These are phyloP conservation scores for Eimeria falciformis DNA, from an alignment of 169 alveolate species.

Conservation along the genomic window DNA sequence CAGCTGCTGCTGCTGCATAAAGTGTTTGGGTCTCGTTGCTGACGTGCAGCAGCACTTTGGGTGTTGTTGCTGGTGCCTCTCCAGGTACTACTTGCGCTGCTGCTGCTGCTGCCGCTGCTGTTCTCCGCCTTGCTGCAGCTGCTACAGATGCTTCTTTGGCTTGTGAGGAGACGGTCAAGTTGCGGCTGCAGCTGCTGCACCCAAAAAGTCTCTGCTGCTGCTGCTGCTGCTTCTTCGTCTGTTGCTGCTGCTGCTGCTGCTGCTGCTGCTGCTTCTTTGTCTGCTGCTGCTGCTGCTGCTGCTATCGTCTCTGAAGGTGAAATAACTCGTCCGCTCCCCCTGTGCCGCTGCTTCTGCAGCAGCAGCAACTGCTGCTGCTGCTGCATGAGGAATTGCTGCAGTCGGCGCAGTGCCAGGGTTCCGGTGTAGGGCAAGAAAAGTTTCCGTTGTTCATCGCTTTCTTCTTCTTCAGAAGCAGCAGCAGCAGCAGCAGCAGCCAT, in stretches of 20 bases:
- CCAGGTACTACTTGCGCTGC: neutral
- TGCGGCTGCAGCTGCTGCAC: conserved; percentile 31
- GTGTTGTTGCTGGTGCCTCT: conserved; percentile 20
- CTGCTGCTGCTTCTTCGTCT: neutral
- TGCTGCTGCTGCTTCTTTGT: neutral
- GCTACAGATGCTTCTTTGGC: neutral
- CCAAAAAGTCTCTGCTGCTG: conserved; percentile 22
- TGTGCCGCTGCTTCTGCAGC: neutral
- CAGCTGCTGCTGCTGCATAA: neutral
- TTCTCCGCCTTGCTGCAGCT: neutral
- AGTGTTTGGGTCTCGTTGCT: no score
- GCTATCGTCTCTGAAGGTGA: neutral
- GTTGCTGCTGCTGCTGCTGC: conserved; percentile 13
- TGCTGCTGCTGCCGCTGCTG: conserved; percentile 57
- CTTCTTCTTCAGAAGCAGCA: neutral
- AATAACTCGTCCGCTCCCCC: neutral
- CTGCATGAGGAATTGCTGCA: conserved; percentile 1
- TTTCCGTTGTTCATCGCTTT: neutral
- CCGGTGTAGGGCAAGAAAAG: no score
- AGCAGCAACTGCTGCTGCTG: neutral
- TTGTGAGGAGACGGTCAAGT: neutral
- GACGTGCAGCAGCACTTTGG: neutral
- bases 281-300: conserved; percentile 32
- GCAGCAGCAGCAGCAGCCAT: conserved; percentile 42
- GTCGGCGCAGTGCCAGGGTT: no score